phyloP scores from a whole-genome alignment of 1,284 basidiomycete genomes.

The Pseudozyma sp. region DNA sequence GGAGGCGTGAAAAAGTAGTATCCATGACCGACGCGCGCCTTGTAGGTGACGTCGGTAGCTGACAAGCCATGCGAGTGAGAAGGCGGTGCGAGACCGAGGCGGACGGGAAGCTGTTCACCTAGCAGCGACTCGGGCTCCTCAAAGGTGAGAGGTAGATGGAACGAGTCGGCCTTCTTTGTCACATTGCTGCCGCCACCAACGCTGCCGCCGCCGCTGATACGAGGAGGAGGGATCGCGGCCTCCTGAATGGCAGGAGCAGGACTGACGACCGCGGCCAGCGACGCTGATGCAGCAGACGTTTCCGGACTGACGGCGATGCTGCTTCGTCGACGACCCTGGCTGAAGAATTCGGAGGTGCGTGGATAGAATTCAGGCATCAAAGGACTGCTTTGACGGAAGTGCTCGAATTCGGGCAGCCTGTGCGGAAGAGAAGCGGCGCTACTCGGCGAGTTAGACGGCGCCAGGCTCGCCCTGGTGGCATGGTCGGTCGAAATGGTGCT shows the following conservation, averaged over 20 bases:
- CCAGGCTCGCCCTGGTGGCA: constrained; percentile 20
- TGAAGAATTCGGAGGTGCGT: constrained; percentile 50
- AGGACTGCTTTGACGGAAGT: constrained; percentile 40
- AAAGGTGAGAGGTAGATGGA: constrained; percentile 34
- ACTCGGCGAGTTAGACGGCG: constrained; percentile 15
- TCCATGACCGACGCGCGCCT: constrained; percentile 39
- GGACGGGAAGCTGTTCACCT: constrained; percentile 49
- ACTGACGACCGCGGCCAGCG: neutral
- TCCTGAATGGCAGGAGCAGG: constrained; percentile 1
- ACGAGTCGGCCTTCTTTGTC: constrained; percentile 24
- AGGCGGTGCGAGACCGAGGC: constrained; percentile 56
- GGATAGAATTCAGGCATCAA: constrained; percentile 48
- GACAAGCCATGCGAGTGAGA: constrained; percentile 27
- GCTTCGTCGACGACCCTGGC: constrained; percentile 35
- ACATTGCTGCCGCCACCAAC: neutral
- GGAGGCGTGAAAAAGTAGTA: constrained; percentile 59
- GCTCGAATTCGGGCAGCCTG: constrained; percentile 47
- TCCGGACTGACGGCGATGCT: constrained; percentile 22
- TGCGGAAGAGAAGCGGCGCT: constrained; percentile 22
- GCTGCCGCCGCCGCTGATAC: neutral
- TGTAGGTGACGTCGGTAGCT: constrained; percentile 36
- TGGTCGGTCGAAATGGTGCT: constrained; percentile 32
- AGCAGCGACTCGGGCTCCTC: constrained; percentile 30
- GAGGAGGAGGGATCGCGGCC: neutral
- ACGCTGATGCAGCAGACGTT: neutral